Evolutionary conservation across 257 asterid species (phyloP).

Genomic region (Linderniella brevidens): DNA sequence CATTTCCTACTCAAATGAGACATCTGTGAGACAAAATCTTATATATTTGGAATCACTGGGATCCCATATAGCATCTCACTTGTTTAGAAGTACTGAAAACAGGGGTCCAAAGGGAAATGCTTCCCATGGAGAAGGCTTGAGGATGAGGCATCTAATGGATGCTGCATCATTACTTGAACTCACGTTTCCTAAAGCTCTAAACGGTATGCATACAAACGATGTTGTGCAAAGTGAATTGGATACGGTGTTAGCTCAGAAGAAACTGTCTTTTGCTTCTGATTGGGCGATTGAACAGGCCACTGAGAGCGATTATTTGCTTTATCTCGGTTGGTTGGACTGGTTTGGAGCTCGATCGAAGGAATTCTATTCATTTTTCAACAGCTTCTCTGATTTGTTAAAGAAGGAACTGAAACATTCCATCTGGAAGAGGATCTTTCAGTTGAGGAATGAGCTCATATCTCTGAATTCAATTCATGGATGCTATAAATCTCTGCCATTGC

Average conservation of each 20-base stretch:
- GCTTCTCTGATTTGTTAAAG: constrained; percentile 29
- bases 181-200: constrained; percentile 29
- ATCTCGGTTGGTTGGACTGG: constrained; percentile 63
- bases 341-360: constrained; percentile 40
- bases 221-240: constrained; percentile 18
- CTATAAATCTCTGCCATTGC: constrained; percentile 27
- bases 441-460: constrained; percentile 28
- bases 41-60: constrained; percentile 64
- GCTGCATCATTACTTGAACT: constrained; percentile 18
- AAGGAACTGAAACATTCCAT: constrained; percentile 52
- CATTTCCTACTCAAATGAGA: constrained; percentile 40
- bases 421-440: constrained; percentile 40
- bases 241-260: constrained; percentile 29
- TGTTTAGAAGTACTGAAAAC: too few relatives aligned
- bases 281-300: constrained; percentile 86
- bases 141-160: constrained; percentile 33
- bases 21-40: constrained; percentile 53
- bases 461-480: constrained; percentile 13
- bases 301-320: constrained; percentile 50
- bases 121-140: constrained; percentile 16
- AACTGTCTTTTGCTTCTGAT: constrained; percentile 60
- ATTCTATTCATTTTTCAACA: constrained; percentile 27
- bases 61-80: constrained; percentile 30
- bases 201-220: constrained; percentile 13
- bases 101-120: constrained; percentile 13